A percentile compares a stretch with the other conserved stretches of the same genome.
Evolutionary conservation across 2,329 filamentous ascomycete species (phyloP).

Genomic region (Fusarium sp.): DNA sequence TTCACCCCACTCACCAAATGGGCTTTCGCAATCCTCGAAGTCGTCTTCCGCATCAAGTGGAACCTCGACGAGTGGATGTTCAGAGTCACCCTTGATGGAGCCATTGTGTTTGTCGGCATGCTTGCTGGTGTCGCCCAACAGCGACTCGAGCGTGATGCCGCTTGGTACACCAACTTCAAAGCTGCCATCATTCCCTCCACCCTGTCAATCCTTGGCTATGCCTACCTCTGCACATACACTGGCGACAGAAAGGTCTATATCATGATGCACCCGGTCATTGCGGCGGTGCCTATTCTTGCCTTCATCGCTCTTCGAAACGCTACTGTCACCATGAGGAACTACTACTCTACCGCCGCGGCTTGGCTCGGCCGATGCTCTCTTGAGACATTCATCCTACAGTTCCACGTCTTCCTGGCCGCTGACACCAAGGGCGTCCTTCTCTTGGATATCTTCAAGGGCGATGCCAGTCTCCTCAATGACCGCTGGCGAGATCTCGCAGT

Average conservation of each 20-base stretch:
- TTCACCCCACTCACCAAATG: conserved; percentile 29
- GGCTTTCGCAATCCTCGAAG: conserved; percentile 45
- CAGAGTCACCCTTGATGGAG: conserved; percentile 61
- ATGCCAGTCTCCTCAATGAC: conserved; percentile 37
- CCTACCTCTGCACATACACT: background rate
- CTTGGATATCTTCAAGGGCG: conserved; percentile 38
- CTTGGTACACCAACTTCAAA: conserved; percentile 34
- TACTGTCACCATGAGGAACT: conserved; percentile 23
- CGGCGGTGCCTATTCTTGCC: conserved; percentile 62
- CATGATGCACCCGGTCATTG: conserved; percentile 61
- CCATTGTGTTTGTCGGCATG: conserved; percentile 66
- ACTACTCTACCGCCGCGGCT: conserved; percentile 53
- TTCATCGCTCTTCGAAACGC: conserved; percentile 63
- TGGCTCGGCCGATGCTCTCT: conserved; percentile 66
- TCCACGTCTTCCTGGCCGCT: conserved; percentile 69
- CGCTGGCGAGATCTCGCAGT: conserved; percentile 41
- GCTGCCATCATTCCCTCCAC: conserved; percentile 33
- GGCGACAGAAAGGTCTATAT: conserved; percentile 51
- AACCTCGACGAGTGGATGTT: conserved; percentile 59
- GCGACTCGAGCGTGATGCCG: conserved; percentile 24
- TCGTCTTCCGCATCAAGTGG: conserved; percentile 59
- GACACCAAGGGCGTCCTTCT: conserved; percentile 63
- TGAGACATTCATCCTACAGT: conserved; percentile 68
- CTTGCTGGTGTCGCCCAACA: conserved; percentile 47
- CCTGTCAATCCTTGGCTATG: conserved; percentile 47